phyloP scores from a whole-genome alignment of 192 early-diverging fungal genomes.

The Coemansia nantahalensis region DNA sequence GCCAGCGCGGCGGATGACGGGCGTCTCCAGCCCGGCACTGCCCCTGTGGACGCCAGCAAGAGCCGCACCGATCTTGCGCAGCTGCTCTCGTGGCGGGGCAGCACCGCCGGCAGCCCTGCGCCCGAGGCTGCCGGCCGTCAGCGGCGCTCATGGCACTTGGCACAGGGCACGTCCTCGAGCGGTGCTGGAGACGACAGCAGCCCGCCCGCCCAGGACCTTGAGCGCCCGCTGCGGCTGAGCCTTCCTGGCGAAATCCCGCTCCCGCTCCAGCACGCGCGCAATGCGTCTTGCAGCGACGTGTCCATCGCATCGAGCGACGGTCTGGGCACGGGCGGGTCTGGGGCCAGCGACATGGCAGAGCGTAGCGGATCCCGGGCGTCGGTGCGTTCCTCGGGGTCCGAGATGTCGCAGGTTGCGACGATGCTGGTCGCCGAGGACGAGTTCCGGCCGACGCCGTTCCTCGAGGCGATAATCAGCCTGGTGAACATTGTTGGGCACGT shows the following conservation, averaged over 20 bases:
- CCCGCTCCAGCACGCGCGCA: conserved; percentile 6
- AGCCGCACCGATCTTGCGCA: background rate
- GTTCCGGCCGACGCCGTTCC: conserved; percentile 45
- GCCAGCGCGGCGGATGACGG: no score
- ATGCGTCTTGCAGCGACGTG: conserved; percentile 8
- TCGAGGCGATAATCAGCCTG: conserved; percentile 36
- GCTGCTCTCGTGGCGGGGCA: no score
- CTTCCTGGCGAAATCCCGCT: conserved; percentile 3
- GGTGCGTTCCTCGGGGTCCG: conserved; percentile 22
- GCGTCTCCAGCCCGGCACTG: no score
- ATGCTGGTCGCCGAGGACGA: conserved; percentile 46
- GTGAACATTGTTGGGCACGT: conserved; percentile 38
- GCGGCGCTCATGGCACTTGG: conserved; percentile 3
- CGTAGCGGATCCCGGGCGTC: conserved; percentile 26
- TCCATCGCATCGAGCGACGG: background rate
- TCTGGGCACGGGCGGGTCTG: background rate
- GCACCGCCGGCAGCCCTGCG: no score
- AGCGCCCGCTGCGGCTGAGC: background rate
- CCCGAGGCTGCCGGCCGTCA: background rate
- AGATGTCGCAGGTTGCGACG: conserved; percentile 11
- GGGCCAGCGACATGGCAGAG: background rate
- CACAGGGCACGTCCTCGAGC: background rate
- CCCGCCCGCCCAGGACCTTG: background rate
- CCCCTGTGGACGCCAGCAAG: background rate
- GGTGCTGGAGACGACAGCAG: background rate